Conservation (phyloP, 768 basidiomycete species). For the Serpula lacrymans region DNA sequence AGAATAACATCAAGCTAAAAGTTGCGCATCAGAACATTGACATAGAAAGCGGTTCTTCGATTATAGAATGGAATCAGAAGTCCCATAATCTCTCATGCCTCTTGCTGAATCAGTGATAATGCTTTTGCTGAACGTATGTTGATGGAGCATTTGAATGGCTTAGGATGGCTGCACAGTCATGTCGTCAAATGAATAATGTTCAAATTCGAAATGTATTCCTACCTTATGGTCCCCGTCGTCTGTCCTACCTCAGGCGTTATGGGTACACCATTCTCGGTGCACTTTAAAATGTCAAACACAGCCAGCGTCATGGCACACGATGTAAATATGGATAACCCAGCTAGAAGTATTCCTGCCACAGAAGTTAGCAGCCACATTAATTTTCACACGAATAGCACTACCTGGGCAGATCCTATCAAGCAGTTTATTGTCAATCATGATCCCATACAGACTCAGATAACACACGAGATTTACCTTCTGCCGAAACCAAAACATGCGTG, state of each 20-base stretch:
- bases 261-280: constrained; percentile 3
- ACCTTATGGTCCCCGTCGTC: constrained; percentile 1
- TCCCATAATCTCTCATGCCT: too few species aligned
- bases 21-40: too few species aligned
- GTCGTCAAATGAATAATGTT: background rate
- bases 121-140: constrained; percentile 10
- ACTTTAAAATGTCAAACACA: constrained; percentile 7
- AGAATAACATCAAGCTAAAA: too few species aligned
- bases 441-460: too few species aligned
- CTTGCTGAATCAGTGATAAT: constrained; percentile 3
- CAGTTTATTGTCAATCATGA: too few species aligned
- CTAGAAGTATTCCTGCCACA: constrained; percentile 1
- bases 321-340: constrained; percentile 8
- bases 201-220: background rate
- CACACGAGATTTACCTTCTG: constrained; percentile 17
- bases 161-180: constrained; percentile 11
- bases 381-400: too few species aligned
- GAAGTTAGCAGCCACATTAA: too few species aligned
- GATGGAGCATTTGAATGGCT: constrained; percentile 15
- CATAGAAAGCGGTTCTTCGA: too few species aligned
- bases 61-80: too few species aligned
- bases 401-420: too few species aligned
- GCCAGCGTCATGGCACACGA: constrained; percentile 5
- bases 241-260: constrained; percentile 3
- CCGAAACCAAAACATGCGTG: constrained; percentile 22